A percentile compares a stretch with the other conserved stretches of the same genome.
phyloP scores from a whole-genome alignment of 2,329 filamentous ascomycete species.

The Epichloe sibirici region DNA sequence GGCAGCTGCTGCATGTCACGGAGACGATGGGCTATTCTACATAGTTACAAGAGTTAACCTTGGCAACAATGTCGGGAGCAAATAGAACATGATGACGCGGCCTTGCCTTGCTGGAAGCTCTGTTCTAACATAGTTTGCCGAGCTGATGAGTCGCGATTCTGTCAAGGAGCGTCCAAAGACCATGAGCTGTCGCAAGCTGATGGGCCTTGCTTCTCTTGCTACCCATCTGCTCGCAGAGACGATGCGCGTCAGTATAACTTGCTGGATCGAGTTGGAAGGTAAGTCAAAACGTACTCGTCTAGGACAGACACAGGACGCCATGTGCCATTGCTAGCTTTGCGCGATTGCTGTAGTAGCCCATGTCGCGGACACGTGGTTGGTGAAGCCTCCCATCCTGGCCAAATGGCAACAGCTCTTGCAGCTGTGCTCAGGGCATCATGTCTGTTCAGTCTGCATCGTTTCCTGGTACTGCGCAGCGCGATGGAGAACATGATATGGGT shows the following conservation, averaged over 20 bases:
- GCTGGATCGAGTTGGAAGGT: not conserved
- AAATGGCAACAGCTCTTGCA: conserved; percentile 1
- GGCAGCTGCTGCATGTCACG: conserved; percentile 95
- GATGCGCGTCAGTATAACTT: conserved; percentile 6
- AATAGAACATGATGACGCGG: not conserved
- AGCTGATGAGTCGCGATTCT: conserved; percentile 78
- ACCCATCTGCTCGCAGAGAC: conserved; percentile 58
- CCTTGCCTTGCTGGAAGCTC: conserved; percentile 45
- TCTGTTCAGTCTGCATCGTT: conserved; percentile 23
- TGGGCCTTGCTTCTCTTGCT: conserved; percentile 81
- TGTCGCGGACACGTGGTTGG: not conserved
- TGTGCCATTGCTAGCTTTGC: conserved; percentile 22
- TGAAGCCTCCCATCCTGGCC: not conserved
- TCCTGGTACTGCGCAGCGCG: conserved; percentile 34
- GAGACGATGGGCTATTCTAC: conserved; percentile 78
- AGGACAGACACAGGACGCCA: conserved; percentile 53
- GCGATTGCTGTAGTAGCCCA: conserved; percentile 7
- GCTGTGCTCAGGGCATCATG: conserved; percentile 8
- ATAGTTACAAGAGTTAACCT: not conserved
- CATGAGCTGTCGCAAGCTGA: conserved; percentile 90
- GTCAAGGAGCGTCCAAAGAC: conserved; percentile 93
- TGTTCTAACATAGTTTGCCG: conserved; percentile 92
- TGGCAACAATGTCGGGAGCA: not conserved
- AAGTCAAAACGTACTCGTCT: conserved; percentile 41
- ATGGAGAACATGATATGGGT: conserved; percentile 31